phyloP scores from a whole-genome alignment of 1,139 yeast genomes.

The Magnusiomyces tetraspermus region DNA sequence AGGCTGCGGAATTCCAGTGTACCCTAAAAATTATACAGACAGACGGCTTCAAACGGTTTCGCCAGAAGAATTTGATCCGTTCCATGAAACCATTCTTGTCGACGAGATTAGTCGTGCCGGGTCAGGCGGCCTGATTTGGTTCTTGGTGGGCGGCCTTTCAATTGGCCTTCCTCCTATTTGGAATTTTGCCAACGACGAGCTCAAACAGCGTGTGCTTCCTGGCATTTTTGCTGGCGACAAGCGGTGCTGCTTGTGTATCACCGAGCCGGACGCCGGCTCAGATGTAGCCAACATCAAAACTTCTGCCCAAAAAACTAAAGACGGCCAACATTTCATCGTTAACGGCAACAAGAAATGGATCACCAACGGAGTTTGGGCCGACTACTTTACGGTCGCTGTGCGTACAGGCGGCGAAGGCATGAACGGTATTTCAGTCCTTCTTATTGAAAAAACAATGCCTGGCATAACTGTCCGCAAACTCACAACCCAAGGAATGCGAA shows the following conservation, averaged over 20 bases:
- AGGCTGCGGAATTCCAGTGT: slow-evolving; percentile 29
- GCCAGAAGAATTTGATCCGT: slow-evolving; percentile 32
- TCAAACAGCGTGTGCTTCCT: slow-evolving; percentile 33
- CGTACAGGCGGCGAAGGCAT: slow-evolving; percentile 37
- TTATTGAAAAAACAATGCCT: slow-evolving; percentile 34
- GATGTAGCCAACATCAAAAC: slow-evolving; percentile 38
- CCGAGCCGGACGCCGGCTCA: slow-evolving; percentile 39
- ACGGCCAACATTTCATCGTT: slow-evolving; percentile 37
- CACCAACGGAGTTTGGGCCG: slow-evolving; percentile 38
- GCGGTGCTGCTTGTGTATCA: slow-evolving; percentile 36
- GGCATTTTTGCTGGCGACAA: slow-evolving; percentile 33
- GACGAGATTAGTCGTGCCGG: slow-evolving; percentile 37
- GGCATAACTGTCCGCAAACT: slow-evolving; percentile 35
- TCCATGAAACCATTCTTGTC: slow-evolving; percentile 32
- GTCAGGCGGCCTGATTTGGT: slow-evolving; percentile 36
- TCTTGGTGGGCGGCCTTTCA: slow-evolving; percentile 34
- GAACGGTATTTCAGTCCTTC: slow-evolving; percentile 36
- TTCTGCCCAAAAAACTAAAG: slow-evolving; percentile 32
- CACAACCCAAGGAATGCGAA: slow-evolving; percentile 35
- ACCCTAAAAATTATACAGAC: slow-evolving; percentile 31
- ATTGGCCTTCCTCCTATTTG: slow-evolving; percentile 37
- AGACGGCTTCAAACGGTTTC: slow-evolving; percentile 30
- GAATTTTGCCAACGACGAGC: slow-evolving; percentile 28
- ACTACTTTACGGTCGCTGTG: slow-evolving; percentile 39
- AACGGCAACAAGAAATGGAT: slow-evolving; percentile 40